A percentile compares a stretch with the other conserved stretches of the same genome.
These are phyloP conservation scores for Colletotrichum tanaceti DNA, from an alignment of 2,329 filamentous ascomycete genomes.

Conservation along the genomic window DNA sequence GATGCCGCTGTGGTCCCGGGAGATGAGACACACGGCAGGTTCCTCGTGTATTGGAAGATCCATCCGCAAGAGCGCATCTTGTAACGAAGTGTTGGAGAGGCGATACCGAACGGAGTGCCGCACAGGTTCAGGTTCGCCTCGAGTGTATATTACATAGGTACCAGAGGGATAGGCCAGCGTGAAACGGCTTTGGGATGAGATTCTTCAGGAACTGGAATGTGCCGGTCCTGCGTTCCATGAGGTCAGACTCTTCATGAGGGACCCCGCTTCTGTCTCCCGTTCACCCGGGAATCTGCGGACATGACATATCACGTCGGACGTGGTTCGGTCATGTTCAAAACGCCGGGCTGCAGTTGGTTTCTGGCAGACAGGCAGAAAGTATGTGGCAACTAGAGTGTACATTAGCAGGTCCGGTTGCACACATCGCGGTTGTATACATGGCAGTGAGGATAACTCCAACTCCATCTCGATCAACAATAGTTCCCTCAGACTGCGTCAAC, in stretches of 20 bases:
- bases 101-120: conserved; percentile 41
- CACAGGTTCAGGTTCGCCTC: conserved; percentile 42
- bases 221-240: conserved; percentile 33
- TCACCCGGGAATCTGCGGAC: not conserved
- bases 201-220: conserved; percentile 41
- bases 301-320: not conserved
- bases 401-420: not conserved
- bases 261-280: conserved; percentile 1
- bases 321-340: conserved; percentile 16
- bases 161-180: conserved; percentile 26
- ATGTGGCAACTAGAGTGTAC: not conserved
- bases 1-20: conserved; percentile 59
- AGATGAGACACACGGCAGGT: conserved; percentile 61
- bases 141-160: conserved; percentile 37
- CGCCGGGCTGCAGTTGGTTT: too few relatives aligned
- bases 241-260: conserved; percentile 3
- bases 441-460: not conserved
- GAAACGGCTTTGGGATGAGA: conserved; percentile 41
- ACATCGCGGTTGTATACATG: not conserved
- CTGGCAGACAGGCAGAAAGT: not conserved
- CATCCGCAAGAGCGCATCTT: conserved; percentile 52
- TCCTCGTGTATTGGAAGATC: conserved; percentile 59
- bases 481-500: not conserved
- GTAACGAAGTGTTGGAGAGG: not conserved
- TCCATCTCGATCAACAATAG: not conserved